Conservation (phyloP, 176 grass and related monocot genomes). For the Panicum miliaceum region DNA sequence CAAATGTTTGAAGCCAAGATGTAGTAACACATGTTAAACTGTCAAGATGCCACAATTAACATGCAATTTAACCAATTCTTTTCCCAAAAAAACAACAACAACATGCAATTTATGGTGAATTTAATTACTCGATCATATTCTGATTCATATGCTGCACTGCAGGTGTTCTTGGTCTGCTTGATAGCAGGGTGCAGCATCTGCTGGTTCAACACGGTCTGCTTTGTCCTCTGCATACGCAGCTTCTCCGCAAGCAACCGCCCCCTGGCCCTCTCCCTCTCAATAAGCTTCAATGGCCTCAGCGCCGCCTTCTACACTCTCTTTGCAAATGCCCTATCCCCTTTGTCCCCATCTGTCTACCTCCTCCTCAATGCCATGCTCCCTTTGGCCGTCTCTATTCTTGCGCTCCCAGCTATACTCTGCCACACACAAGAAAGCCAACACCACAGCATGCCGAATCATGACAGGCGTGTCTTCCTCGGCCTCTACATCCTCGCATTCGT, state of each 20-base stretch:
- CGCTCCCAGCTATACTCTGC: conserved; percentile 63
- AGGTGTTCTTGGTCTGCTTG: conserved; percentile 87
- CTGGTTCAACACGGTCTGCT: conserved; percentile 99
- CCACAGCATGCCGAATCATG: conserved; percentile 38
- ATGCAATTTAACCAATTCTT: not conserved
- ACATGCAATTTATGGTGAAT: not conserved
- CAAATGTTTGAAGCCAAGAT: not conserved
- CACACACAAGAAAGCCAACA: conserved; percentile 48
- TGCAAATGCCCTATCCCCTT: conserved; percentile 50
- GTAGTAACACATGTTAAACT: not conserved
- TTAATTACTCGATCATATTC: not conserved
- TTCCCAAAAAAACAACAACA: no score
- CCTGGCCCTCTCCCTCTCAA: conserved; percentile 81
- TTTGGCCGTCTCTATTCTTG: conserved; percentile 49
- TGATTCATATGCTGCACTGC: conserved; percentile 7
- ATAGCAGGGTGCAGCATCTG: conserved; percentile 89
- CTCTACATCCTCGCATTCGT: conserved; percentile 76
- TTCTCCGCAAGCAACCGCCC: conserved; percentile 71
- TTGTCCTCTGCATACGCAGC: conserved; percentile 79
- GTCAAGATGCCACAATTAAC: not conserved
- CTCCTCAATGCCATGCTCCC: conserved; percentile 81
- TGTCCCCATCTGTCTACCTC: conserved; percentile 68
- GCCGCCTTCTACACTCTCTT: conserved; percentile 81
- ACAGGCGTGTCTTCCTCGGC: conserved; percentile 63
- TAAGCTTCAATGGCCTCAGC: conserved; percentile 91